These are phyloP conservation scores for Blastobotrys illinoisensis DNA, from an alignment of 1,139 yeast species.

Conservation along the genomic window DNA sequence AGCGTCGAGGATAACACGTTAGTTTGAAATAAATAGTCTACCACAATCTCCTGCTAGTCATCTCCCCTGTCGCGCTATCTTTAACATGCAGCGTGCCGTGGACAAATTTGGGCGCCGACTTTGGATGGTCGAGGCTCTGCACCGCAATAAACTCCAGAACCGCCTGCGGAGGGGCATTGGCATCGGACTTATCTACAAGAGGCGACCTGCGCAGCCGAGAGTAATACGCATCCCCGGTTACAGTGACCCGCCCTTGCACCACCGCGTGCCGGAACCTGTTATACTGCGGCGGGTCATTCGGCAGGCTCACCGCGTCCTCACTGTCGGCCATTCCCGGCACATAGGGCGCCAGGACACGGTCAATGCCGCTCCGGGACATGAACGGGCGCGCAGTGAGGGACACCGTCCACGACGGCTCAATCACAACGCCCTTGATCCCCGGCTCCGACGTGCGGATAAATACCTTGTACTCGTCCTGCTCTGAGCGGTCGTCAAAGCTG, in stretches of 20 bases:
- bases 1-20: not conserved
- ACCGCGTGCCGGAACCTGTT: conserved; percentile 16
- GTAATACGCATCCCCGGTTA: conserved; percentile 7
- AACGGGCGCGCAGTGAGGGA: conserved; percentile 19
- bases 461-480: conserved; percentile 13
- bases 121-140: conserved; percentile 18
- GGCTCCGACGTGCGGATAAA: conserved; percentile 20
- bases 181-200: not conserved
- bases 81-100: conserved; percentile 6
- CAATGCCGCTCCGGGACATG: conserved; percentile 16
- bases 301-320: conserved; percentile 16
- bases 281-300: not conserved
- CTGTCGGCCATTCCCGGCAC: conserved; percentile 19
- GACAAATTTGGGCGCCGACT: conserved; percentile 18
- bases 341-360: conserved; percentile 20
- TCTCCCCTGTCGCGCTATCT: conserved; percentile 2
- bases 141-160: conserved; percentile 15
- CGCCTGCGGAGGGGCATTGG: not conserved
- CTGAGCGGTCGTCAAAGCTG: conserved; percentile 6
- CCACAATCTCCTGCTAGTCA: conserved; percentile 9
- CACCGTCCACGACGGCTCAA: conserved; percentile 16
- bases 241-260: conserved; percentile 17
- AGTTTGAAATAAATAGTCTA: conserved; percentile 1
- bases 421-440: conserved; percentile 20
- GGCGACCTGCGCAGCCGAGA: conserved; percentile 1